These are phyloP conservation scores for Solanum hybrid DNA, from an alignment of 305 asterid genomes.

Conservation along the genomic window DNA sequence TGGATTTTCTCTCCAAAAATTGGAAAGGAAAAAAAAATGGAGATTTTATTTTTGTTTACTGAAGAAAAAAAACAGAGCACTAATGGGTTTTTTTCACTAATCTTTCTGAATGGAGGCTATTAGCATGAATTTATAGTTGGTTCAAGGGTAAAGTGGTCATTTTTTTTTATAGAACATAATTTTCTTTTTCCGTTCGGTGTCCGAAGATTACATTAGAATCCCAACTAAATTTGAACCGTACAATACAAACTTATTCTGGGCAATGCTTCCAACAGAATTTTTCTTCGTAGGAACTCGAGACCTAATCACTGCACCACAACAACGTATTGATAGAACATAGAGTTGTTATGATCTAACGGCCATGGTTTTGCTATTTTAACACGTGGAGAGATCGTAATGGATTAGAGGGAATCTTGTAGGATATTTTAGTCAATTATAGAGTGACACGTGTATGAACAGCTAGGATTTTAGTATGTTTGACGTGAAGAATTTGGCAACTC, in stretches of 20 bases:
- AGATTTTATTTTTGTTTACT: background rate
- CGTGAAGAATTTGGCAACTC: background rate
- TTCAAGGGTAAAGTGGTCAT: background rate
- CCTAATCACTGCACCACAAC: too few species aligned
- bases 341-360: background rate
- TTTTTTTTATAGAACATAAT: background rate
- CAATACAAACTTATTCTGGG: too few species aligned
- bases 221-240: accelerated
- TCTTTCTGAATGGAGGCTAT: background rate
- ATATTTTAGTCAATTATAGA: background rate
- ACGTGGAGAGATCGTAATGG: background rate
- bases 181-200: accelerated
- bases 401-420: too few species aligned
- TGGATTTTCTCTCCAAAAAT: background rate
- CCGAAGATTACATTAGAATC: too few species aligned
- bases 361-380: too few species aligned
- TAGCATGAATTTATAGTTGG: background rate
- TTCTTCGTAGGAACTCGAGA: too few species aligned
- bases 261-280: too few species aligned
- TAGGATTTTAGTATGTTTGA: background rate
- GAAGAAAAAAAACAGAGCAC: background rate
- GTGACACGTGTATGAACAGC: background rate
- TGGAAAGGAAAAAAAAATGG: background rate
- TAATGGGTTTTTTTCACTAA: background rate
- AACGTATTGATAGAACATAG: too few species aligned